phyloP scores from a whole-genome alignment of 257 asterid genomes.

The Coffea canephora region DNA sequence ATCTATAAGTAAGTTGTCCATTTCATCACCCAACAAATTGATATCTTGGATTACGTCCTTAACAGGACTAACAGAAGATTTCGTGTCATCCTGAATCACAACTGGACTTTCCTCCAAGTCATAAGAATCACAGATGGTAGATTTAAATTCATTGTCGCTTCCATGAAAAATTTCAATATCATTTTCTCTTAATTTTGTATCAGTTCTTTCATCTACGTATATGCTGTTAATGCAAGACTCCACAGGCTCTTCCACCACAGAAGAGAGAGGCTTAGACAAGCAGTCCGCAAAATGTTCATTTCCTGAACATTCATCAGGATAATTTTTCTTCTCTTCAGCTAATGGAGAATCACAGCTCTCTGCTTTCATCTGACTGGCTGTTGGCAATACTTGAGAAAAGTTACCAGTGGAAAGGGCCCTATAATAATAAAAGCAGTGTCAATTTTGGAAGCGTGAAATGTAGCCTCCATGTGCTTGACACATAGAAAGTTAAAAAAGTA shows the following conservation, averaged over 20 bases:
- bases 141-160: conserved; percentile 9
- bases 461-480: conserved; percentile 15
- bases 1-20: conserved; percentile 41
- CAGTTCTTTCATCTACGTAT: conserved; percentile 10
- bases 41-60: conserved; percentile 21
- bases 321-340: conserved; percentile 24
- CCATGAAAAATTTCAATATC: conserved; percentile 9
- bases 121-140: conserved; percentile 5
- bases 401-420: conserved; percentile 42
- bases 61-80: conserved; percentile 23
- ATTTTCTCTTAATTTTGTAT: conserved; percentile 20
- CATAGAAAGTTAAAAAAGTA: conserved; percentile 15
- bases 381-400: conserved; percentile 35
- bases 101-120: conserved; percentile 23
- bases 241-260: conserved; percentile 19
- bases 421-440: conserved; percentile 18
- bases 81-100: conserved; percentile 21
- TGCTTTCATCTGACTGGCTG: conserved; percentile 20
- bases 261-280: conserved; percentile 25
- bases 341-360: conserved; percentile 23
- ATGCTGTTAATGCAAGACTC: conserved; percentile 19
- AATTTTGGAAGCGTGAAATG: conserved; percentile 5
- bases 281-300: conserved; percentile 25
- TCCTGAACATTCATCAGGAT: conserved; percentile 18
- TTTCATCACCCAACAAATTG: conserved; percentile 36